These are phyloP conservation scores for Cyamopsis tetragonoloba DNA, from an alignment of 306 rosid species.

Conservation along the genomic window DNA sequence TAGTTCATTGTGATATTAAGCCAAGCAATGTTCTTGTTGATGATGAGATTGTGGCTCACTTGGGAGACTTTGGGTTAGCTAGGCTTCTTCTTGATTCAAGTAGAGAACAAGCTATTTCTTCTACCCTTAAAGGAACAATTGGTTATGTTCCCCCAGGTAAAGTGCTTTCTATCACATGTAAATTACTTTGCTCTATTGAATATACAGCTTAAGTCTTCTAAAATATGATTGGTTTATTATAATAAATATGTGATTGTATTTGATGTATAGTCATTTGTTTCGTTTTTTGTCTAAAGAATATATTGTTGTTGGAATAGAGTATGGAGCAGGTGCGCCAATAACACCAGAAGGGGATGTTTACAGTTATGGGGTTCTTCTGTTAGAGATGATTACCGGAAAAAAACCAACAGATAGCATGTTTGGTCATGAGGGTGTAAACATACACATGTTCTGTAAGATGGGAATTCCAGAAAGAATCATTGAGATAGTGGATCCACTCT, in stretches of 20 bases:
- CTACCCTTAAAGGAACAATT: slow-evolving; percentile 28
- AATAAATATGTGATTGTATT: neutral
- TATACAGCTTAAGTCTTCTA: neutral
- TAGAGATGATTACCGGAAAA: slow-evolving; percentile 28
- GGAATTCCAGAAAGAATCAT: neutral
- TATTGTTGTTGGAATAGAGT: slow-evolving; percentile 17
- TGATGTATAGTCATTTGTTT: neutral
- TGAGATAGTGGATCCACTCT: slow-evolving; percentile 19
- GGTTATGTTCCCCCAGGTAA: slow-evolving; percentile 41
- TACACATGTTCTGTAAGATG: slow-evolving; percentile 13
- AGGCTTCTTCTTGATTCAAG: slow-evolving; percentile 23
- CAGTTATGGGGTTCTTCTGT: slow-evolving; percentile 27
- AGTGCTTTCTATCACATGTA: neutral
- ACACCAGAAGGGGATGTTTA: slow-evolving; percentile 32
- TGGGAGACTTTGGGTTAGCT: slow-evolving; percentile 50
- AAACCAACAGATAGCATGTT: slow-evolving; percentile 30
- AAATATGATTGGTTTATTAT: neutral
- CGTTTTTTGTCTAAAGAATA: neutral
- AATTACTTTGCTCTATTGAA: neutral
- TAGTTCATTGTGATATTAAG: slow-evolving; percentile 48
- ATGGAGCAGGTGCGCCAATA: slow-evolving; percentile 9
- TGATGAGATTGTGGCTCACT: slow-evolving; percentile 28
- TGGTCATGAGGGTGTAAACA: neutral
- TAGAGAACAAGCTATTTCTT: slow-evolving; percentile 11
- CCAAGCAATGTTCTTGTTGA: slow-evolving; percentile 47